These are phyloP conservation scores for Penicillium tannophilum DNA, from an alignment of 495 filamentous ascomycete species.

Conservation along the genomic window DNA sequence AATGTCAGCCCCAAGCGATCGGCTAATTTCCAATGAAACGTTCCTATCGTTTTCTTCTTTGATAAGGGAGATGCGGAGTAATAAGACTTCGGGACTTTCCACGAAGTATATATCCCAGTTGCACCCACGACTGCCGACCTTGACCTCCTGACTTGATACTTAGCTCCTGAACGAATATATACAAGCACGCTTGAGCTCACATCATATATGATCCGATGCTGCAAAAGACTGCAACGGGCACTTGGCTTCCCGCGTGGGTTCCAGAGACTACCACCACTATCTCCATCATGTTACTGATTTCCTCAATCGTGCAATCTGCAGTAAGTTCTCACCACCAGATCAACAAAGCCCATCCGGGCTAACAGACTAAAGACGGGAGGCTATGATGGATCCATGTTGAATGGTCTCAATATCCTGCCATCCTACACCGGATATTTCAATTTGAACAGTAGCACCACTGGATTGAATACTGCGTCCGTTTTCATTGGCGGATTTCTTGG, in stretches of 20 bases:
- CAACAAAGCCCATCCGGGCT: not conserved
- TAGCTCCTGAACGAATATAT: not conserved
- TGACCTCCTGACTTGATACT: not conserved
- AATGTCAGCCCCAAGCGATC: not conserved
- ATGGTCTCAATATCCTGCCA: constrained; percentile 54
- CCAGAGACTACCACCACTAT: constrained; percentile 46
- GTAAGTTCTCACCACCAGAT: constrained; percentile 21
- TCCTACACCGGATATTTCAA: constrained; percentile 53
- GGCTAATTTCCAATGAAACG: constrained; percentile 6
- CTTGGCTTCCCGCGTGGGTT: constrained; percentile 56
- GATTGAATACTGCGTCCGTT: constrained; percentile 50
- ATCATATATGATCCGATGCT: constrained; percentile 25
- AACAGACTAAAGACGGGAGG: constrained; percentile 34
- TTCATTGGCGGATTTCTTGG: constrained; percentile 47
- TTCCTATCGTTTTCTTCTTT: not conserved
- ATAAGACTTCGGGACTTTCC: not conserved
- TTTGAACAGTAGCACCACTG: constrained; percentile 42
- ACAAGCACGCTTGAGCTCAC: too few species aligned
- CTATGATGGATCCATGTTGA: constrained; percentile 55
- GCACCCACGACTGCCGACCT: not conserved
- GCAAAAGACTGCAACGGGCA: constrained; percentile 41
- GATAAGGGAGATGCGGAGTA: constrained; percentile 4
- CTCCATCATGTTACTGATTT: constrained; percentile 44
- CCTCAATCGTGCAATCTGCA: constrained; percentile 50
- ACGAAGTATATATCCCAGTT: not conserved